Conservation (phyloP, 495 filamentous ascomycete species). For the Podospora pseudoanserina region DNA sequence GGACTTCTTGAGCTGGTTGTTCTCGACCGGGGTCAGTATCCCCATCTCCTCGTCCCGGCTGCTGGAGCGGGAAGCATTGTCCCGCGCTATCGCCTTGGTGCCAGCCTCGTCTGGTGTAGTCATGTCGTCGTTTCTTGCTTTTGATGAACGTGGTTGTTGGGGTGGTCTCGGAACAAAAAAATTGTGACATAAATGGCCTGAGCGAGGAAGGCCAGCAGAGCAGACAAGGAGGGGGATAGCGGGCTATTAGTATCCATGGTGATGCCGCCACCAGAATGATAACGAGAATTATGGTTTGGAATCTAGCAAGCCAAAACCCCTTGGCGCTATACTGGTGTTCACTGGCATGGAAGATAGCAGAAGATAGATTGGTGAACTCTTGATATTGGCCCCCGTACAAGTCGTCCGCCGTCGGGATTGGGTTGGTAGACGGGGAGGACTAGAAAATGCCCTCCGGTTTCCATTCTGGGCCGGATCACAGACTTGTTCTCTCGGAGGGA, state of each 20-base stretch:
- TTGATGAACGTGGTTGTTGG: not conserved
- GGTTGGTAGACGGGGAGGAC: not conserved
- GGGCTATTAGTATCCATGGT: not conserved
- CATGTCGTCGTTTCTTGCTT: conserved; percentile 1
- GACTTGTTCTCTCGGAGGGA: not conserved
- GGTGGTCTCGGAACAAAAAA: not conserved
- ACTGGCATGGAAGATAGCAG: not conserved
- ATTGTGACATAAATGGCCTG: not conserved
- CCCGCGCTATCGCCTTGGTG: conserved; percentile 8
- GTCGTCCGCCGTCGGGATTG: not conserved
- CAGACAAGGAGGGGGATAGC: not conserved
- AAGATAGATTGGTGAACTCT: not conserved
- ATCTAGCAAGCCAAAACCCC: not conserved
- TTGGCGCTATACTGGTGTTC: not conserved
- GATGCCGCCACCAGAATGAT: not conserved
- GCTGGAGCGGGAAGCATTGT: conserved; percentile 12
- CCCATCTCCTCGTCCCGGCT: conserved; percentile 33
- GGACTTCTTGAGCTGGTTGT: conserved; percentile 29
- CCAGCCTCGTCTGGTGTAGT: conserved; percentile 2
- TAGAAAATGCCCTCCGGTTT: not conserved
- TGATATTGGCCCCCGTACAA: not conserved
- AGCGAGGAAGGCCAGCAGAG: not conserved
- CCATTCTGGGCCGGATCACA: not conserved
- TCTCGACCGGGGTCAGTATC: conserved; percentile 16
- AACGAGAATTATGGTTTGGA: not conserved